Evolutionary conservation across 2,329 filamentous ascomycete species (phyloP), one percentile per base, ranked within the genome.

Genomic region (Pseudocercospora vitis): DNA sequence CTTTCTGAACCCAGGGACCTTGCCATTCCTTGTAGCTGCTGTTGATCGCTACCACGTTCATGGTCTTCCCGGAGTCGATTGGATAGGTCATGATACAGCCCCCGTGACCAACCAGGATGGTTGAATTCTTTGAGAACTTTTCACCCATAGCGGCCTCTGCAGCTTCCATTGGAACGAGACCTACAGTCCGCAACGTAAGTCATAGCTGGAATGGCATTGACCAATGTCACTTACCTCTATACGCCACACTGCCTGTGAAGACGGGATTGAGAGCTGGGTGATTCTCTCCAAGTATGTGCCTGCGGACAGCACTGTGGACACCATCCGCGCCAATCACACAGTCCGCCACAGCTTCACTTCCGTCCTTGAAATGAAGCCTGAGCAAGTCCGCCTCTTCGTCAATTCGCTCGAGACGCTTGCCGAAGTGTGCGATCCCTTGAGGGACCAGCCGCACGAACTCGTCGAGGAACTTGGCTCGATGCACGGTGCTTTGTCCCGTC

Each of bases 181-280:
- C 74, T 0, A 74, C 72, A 0, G 74, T 70, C 0, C 84, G 72
- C 4, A 83, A 64, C 64, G 83, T 84, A 6, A 81, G 73, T 62
- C 81, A 23, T 35, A 3, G 19, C 12, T 72, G 3, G 86, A 65
- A 0, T 78, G 78, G 4, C 84, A 75, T 67, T 83, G n/a, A n/a
- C n/a, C n/a, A n/a, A n/a, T n/a, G 53, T 33, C 57, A 59, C 32
- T 63, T 64, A 19, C 61, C 60, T 40, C 35, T 11, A 18, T 40
- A 84, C 0, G 81, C 80, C 33, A 76, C 79, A 63, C 81, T 81
- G 2, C 81, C 81, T 1, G 76, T 59, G 33, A 63, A 61, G n/a
- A 61, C 64, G 1, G 66, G 63, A 21, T 56, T 49, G 39, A 58
- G 51, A 12, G n/a, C 9, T 3, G 23, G 21, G 28, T 28, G 21